A percentile compares a stretch with the other conserved stretches of the same genome.
Evolutionary conservation across 2,329 filamentous ascomycete species (phyloP).

Genomic region (Trichoderma simmonsii): DNA sequence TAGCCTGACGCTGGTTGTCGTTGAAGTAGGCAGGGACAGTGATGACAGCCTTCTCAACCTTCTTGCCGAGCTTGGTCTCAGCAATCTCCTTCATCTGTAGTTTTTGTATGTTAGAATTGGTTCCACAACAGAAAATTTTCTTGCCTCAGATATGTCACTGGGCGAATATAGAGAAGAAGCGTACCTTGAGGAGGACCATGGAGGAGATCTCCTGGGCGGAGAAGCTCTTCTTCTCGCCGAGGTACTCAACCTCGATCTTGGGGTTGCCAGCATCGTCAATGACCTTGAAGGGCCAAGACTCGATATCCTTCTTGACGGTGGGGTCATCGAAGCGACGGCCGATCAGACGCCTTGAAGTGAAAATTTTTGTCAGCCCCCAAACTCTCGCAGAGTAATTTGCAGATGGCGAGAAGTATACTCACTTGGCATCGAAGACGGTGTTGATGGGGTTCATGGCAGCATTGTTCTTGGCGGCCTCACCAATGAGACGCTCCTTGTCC

Average conservation of each 20-base stretch:
- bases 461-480: constrained; percentile 99
- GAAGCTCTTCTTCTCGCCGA: constrained; percentile 92
- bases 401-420: constrained; percentile 38
- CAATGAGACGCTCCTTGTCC: constrained; percentile 96
- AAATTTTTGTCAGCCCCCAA: constrained; percentile 21
- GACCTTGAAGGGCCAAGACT: constrained; percentile 99
- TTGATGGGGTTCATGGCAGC: constrained; percentile 98
- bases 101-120: background rate
- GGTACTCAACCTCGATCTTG: constrained; percentile 91
- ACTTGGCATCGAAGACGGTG: constrained; percentile 99
- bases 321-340: constrained; percentile 93
- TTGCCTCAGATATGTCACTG: background rate
- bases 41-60: constrained; percentile 98
- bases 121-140: background rate
- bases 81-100: constrained; percentile 97
- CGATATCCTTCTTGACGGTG: constrained; percentile 97
- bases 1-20: constrained; percentile 99
- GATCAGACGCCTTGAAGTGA: constrained; percentile 78
- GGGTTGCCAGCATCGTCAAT: constrained; percentile 84
- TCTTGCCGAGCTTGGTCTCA: constrained; percentile 97
- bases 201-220: constrained; percentile 98
- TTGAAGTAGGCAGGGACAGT: constrained; percentile 99
- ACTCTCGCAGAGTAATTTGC: background rate
- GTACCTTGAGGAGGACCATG: constrained; percentile 97
- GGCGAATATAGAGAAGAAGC: constrained; percentile 1